Conservation (phyloP, 805 yeast genomes). For the Starmerella powellii region DNA sequence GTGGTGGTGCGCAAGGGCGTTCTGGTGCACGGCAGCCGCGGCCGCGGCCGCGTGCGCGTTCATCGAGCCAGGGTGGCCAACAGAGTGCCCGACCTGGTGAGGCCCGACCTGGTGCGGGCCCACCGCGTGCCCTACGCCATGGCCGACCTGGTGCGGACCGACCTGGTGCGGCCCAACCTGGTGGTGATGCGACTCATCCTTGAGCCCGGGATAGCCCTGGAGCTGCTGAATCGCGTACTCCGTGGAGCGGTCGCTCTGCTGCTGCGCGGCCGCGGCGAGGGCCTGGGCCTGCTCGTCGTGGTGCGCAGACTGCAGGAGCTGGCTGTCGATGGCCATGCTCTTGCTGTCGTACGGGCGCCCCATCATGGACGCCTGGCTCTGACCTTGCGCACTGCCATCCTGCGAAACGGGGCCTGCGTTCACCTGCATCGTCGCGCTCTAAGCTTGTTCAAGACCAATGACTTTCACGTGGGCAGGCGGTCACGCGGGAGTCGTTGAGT, state of each 20-base stretch:
- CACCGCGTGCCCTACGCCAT: too few species aligned
- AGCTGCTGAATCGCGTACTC: constrained; percentile 22
- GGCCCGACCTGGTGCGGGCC: neutral
- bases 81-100: neutral
- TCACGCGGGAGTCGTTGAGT: constrained; percentile 14
- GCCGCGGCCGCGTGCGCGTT: constrained; percentile 1
- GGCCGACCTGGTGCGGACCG: neutral
- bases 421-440: constrained; percentile 14
- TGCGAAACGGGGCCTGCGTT: constrained; percentile 20
- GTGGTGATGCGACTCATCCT: constrained; percentile 15
- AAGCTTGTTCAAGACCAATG: neutral
- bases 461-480: constrained; percentile 21
- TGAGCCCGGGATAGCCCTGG: constrained; percentile 18
- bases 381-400: constrained; percentile 15
- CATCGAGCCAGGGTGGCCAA: neutral
- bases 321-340: constrained; percentile 19
- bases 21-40: neutral
- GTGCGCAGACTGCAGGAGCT: constrained; percentile 20
- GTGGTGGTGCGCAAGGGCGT: constrained; percentile 2
- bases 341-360: constrained; percentile 20
- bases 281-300: constrained; percentile 20
- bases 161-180: neutral
- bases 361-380: constrained; percentile 14
- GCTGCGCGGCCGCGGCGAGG: constrained; percentile 19
- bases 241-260: constrained; percentile 19